Percentiles rank a stretch among this genome's conserved stretches.
These are phyloP conservation scores for Tuber magnatum DNA, from an alignment of 495 filamentous ascomycete genomes.

Conservation along the genomic window DNA sequence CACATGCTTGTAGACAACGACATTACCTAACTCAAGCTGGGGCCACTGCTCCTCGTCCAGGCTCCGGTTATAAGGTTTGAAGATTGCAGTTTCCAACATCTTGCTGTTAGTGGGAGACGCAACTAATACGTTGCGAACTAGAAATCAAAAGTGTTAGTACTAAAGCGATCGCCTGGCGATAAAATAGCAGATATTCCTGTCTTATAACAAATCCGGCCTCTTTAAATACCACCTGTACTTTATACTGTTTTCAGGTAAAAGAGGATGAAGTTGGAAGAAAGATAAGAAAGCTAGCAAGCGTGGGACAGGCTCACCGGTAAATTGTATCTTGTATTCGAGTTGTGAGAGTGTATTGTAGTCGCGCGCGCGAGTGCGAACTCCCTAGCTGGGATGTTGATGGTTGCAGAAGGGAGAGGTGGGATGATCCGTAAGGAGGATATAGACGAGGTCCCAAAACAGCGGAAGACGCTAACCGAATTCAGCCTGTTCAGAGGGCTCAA, in stretches of 20 bases:
- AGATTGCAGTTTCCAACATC: neutral
- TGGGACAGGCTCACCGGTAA: neutral
- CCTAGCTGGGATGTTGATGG: neutral
- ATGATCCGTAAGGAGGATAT: neutral
- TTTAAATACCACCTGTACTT: neutral
- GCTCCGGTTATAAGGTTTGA: neutral
- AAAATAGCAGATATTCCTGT: neutral
- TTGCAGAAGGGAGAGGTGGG: neutral
- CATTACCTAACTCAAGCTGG: neutral
- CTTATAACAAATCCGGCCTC: neutral
- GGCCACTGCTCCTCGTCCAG: neutral
- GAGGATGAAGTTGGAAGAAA: neutral
- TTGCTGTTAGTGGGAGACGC: neutral
- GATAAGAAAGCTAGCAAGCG: neutral
- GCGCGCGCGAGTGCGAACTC: neutral
- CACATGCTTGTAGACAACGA: neutral
- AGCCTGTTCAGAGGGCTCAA: neutral
- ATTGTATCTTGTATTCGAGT: neutral
- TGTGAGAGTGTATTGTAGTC: neutral
- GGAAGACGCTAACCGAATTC: neutral
- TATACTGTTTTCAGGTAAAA: neutral
- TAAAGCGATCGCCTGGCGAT: neutral
- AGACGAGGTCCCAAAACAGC: neutral
- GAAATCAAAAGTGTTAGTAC: neutral
- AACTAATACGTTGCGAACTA: neutral